phyloP scores from a whole-genome alignment of 2,329 filamentous ascomycete species.

The Parafenestella ontariensis region DNA sequence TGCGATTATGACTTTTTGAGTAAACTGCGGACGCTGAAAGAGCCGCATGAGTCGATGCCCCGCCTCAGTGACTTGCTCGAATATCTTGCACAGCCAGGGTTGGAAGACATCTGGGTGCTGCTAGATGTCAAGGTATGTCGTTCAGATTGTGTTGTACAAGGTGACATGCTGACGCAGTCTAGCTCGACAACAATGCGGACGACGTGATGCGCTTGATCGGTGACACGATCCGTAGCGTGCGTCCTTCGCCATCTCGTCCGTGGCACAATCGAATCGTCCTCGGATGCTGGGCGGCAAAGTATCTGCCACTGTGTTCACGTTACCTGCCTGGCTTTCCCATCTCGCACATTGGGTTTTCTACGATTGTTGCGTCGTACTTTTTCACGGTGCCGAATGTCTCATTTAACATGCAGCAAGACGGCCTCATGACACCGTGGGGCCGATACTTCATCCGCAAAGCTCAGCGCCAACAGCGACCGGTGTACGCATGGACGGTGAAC shows the following conservation, averaged over 20 bases:
- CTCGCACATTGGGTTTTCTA: conserved; percentile 72
- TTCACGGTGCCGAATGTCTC: conserved; percentile 70
- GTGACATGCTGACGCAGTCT: conserved; percentile 9
- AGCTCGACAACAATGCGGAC: conserved; percentile 74
- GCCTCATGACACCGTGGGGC: conserved; percentile 73
- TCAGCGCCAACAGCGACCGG: conserved; percentile 61
- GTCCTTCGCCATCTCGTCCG: conserved; percentile 52
- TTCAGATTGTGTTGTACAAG: neutral
- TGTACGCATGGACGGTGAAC: conserved; percentile 91
- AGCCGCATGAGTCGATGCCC: conserved; percentile 76
- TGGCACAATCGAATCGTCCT: conserved; percentile 80
- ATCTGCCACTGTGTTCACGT: conserved; percentile 67
- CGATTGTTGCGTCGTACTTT: conserved; percentile 74
- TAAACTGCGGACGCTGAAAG: conserved; percentile 69
- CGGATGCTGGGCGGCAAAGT: conserved; percentile 82
- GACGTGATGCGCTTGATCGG: conserved; percentile 75
- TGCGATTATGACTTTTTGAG: conserved; percentile 78
- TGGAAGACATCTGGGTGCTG: conserved; percentile 77
- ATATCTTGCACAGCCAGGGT: conserved; percentile 70
- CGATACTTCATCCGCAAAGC: conserved; percentile 69
- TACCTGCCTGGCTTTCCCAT: conserved; percentile 70
- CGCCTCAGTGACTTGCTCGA: conserved; percentile 75
- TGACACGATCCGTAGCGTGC: conserved; percentile 64
- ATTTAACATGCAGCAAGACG: conserved; percentile 78
- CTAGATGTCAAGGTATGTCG: conserved; percentile 81